Evolutionary conservation across 129 eudicot genomes (phyloP).

Genomic region (Scalesia atractyloides): DNA sequence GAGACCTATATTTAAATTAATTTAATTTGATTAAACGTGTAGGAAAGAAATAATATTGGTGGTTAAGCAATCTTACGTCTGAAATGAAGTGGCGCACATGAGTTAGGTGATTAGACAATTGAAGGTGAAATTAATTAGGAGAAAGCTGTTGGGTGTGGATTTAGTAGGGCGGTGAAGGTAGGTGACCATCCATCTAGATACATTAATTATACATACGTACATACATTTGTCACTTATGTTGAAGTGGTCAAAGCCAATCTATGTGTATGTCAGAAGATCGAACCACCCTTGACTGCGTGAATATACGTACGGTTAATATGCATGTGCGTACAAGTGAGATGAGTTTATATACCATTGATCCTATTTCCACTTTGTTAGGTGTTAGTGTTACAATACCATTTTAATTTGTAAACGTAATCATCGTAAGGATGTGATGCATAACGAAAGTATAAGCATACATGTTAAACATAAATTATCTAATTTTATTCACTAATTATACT

Average conservation of each 20-base stretch:
- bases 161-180: constrained; percentile 30
- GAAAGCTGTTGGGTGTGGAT: constrained; percentile 23
- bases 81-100: not conserved
- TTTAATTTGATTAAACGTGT: constrained; percentile 22
- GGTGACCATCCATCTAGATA: constrained; percentile 31
- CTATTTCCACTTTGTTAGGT: constrained; percentile 1
- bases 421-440: not conserved
- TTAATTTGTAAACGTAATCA: not conserved
- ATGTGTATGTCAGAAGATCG: not conserved
- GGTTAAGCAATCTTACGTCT: constrained; percentile 22
- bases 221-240: not conserved
- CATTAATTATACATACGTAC: constrained; percentile 25
- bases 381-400: not conserved
- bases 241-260: constrained; percentile 11
- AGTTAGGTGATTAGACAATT: not conserved
- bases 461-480: not conserved
- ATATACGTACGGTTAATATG: not conserved
- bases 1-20: not conserved
- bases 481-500: not conserved
- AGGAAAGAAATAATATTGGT: constrained; percentile 27
- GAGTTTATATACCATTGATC: not conserved
- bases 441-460: not conserved
- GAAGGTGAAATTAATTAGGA: constrained; percentile 6
- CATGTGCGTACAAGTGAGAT: not conserved
- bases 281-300: not conserved